A percentile compares a stretch with the other conserved stretches of the same genome.
These are phyloP conservation scores for Senecio squalidus DNA, from an alignment of 140 eudicot genomes.

Conservation along the genomic window DNA sequence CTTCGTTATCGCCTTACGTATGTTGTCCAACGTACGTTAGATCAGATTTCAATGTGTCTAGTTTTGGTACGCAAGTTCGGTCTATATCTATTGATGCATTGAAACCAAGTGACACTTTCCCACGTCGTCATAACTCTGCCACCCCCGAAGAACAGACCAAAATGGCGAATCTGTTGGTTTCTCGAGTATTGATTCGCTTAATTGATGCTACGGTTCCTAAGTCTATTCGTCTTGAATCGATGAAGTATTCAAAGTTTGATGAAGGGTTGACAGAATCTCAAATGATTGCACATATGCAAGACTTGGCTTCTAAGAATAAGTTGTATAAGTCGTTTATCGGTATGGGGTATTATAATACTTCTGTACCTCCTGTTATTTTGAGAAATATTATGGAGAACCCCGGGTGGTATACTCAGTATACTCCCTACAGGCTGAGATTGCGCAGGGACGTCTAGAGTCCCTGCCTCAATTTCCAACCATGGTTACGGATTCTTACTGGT, in stretches of 20 bases:
- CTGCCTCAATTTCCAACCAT: slow-evolving; percentile 74
- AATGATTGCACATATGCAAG: slow-evolving; percentile 79
- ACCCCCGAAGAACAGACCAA: slow-evolving; percentile 74
- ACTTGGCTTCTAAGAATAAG: slow-evolving; percentile 74
- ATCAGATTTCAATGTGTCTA: slow-evolving; percentile 6
- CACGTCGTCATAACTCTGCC: slow-evolving; percentile 90
- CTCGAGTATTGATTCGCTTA: slow-evolving; percentile 51
- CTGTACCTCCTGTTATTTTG: slow-evolving; percentile 79
- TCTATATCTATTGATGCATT: slow-evolving; percentile 71
- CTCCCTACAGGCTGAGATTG: slow-evolving; percentile 90
- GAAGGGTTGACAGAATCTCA: slow-evolving; percentile 81
- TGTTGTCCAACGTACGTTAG: slow-evolving; percentile 18
- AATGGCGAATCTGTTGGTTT: slow-evolving; percentile 76
- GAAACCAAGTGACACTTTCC: slow-evolving; percentile 81
- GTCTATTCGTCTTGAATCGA: slow-evolving; percentile 57
- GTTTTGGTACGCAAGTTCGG: slow-evolving; percentile 41
- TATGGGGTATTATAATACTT: slow-evolving; percentile 88
- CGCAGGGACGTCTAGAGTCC: slow-evolving; percentile 88
- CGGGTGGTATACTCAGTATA: slow-evolving; percentile 92
- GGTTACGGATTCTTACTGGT: slow-evolving; percentile 80
- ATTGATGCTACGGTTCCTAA: slow-evolving; percentile 93
- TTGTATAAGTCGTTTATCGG: slow-evolving; percentile 73
- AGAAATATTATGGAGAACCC: slow-evolving; percentile 93
- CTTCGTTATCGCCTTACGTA: slow-evolving; percentile 49
- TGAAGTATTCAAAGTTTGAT: slow-evolving; percentile 66